These are phyloP conservation scores for Xylaria sp. DNA, from an alignment of 2,329 filamentous ascomycete species.

Conservation along the genomic window DNA sequence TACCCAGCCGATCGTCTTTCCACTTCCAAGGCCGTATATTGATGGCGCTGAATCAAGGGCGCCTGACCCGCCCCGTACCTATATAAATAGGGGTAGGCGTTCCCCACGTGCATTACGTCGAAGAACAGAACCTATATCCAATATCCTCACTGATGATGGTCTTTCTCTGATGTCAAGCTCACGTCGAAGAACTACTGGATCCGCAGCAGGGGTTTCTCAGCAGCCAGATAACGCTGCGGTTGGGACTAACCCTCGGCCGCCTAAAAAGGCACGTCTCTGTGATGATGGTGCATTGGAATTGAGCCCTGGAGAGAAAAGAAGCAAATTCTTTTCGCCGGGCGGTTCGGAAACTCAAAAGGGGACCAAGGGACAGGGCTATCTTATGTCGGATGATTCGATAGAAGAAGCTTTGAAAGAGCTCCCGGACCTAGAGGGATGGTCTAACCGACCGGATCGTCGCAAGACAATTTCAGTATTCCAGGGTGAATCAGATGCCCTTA, in stretches of 20 bases:
- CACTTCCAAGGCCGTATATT: conserved; percentile 67
- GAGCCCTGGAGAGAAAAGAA: conserved; percentile 54
- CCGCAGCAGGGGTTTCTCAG: conserved; percentile 16
- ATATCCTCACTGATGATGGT: conserved; percentile 51
- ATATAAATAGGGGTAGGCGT: conserved; percentile 45
- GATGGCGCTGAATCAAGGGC: conserved; percentile 48
- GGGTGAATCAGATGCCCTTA: conserved; percentile 45
- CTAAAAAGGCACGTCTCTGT: conserved; percentile 68
- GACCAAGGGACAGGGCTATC: conserved; percentile 54
- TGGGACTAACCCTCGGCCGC: conserved; percentile 52
- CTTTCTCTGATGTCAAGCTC: conserved; percentile 43
- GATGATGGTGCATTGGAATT: conserved; percentile 52
- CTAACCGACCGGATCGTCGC: conserved; percentile 49
- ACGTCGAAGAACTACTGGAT: conserved; percentile 43
- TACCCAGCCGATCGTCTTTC: conserved; percentile 65
- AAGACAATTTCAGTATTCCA: conserved; percentile 59
- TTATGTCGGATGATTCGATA: conserved; percentile 67
- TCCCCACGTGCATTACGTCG: conserved; percentile 59
- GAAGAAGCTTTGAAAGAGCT: conserved; percentile 63
- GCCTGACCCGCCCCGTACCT: conserved; percentile 43
- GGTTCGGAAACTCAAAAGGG: conserved; percentile 36
- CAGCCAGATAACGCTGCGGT: conserved; percentile 30
- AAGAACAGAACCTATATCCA: conserved; percentile 63
- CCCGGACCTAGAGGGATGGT: conserved; percentile 64
- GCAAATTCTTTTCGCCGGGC: conserved; percentile 62